Conservation (phyloP, 2,329 filamentous ascomycete species). For the Kalmusia sp. region DNA sequence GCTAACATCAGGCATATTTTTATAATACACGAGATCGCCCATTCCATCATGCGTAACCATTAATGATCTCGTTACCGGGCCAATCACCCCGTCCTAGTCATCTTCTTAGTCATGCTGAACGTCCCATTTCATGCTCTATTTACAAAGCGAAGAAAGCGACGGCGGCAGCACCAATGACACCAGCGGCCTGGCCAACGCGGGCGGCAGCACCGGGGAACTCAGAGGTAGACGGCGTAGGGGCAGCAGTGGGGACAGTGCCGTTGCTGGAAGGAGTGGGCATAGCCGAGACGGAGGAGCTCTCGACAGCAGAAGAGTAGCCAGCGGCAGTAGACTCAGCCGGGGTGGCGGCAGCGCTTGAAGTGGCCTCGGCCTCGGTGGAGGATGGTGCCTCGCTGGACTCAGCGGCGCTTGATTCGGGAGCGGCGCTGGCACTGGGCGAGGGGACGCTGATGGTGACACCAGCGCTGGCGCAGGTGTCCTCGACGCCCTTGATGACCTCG, state of each 20-base stretch:
- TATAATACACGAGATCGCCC: conserved; percentile 24
- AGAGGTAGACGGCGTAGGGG: conserved; percentile 23
- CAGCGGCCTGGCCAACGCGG: conserved; percentile 40
- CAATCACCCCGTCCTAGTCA: background rate
- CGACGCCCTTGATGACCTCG: conserved; percentile 35
- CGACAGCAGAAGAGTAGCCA: conserved; percentile 16
- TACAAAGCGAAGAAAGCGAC: conserved; percentile 46
- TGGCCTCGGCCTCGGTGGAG: too few species aligned
- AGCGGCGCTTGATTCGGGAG: conserved; percentile 17
- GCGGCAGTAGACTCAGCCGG: conserved; percentile 12
- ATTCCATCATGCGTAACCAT: conserved; percentile 5
- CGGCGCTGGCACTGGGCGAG: conserved; percentile 13
- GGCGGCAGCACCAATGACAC: conserved; percentile 43
- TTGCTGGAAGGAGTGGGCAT: conserved; percentile 16
- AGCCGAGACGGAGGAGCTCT: conserved; percentile 7
- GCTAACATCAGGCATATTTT: conserved; percentile 1
- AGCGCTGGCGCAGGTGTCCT: conserved; percentile 39
- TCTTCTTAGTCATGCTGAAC: too few species aligned
- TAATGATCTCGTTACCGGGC: conserved; percentile 17
- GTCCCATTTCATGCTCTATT: conserved; percentile 14
- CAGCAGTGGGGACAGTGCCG: conserved; percentile 11
- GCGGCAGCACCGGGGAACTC: conserved; percentile 45
- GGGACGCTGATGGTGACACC: conserved; percentile 41
- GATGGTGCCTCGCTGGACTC: conserved; percentile 10
- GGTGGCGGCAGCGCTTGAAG: conserved; percentile 11